Evolutionary conservation across 2,329 filamentous ascomycete genomes (phyloP), one percentile per base, ranked within the genome.

Genomic region (Ophiostoma angusticollis): DNA sequence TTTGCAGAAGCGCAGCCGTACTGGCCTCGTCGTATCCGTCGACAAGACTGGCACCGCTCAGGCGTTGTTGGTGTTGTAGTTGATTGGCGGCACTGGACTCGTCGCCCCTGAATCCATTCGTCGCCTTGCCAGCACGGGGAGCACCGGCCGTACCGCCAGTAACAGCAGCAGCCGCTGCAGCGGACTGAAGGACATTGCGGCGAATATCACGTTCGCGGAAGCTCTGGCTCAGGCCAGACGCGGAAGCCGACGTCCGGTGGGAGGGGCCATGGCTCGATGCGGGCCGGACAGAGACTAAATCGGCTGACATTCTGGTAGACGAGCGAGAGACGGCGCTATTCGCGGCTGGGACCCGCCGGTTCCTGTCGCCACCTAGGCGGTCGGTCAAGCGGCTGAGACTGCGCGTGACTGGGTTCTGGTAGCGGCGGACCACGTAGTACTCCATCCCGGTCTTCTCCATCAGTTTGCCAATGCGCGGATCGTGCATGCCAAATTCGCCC

Each of bases 371-470:
- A 7, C 68, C 69, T 0, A 72, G 68, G 1, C 75, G 58, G 35
- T 68, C 63, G 22, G 65, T 56, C 9, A 79, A 54, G 19, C 74
- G 64, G 19, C 57, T 55, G 14, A 84, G 58, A 1, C 77, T 78
- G 32, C 78, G 69, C 5, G 70, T 73, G 14, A 84, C 66, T 0
- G 80, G 78, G 49, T 83, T 81, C 50, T 82, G 77, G 52, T 80
- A 80, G 31, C 80, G 67, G 39, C 79, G 70, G 24, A 85, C 77
- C 8, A 83, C 79, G n/a, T 78, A 66, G 54, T 84, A 84, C 52
- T 84, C 80, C 57, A 80, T 72, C 13, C 75, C 76, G 1, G 79
- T 80, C 33, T 76, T 69, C 53, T 84, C 79, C 39, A 84, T 68
- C 35, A 80, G 67, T 52, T 74, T 71, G 49, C 69, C 65, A 21